A percentile compares a stretch with the other conserved stretches of the same genome.
Evolutionary conservation across 2,329 filamentous ascomycete species (phyloP).

Genomic region (Chalara sp.): DNA sequence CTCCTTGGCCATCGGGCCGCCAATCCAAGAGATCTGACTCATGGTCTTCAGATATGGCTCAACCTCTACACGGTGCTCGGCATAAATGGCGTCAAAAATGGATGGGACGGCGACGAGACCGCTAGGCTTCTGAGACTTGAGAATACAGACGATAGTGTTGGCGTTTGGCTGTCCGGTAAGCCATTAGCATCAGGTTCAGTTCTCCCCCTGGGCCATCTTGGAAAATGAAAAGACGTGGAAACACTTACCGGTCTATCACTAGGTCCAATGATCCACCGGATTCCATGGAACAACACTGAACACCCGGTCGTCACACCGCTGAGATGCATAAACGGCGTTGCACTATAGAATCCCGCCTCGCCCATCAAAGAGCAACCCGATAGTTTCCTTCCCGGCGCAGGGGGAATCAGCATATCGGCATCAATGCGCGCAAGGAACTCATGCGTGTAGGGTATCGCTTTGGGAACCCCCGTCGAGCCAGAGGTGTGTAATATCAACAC

Average conservation of each 20-base stretch:
- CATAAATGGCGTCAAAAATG: conserved; percentile 11
- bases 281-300: neutral
- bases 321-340: conserved; percentile 12
- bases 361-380: neutral
- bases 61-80: conserved; percentile 10
- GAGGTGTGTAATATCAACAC: conserved; percentile 26
- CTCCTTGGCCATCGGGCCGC: conserved; percentile 6
- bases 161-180: neutral
- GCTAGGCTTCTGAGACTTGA: conserved; percentile 16
- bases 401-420: conserved; percentile 4
- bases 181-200: too few species aligned
- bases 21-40: conserved; percentile 15
- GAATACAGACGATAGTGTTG: conserved; percentile 11
- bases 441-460: conserved; percentile 46
- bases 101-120: conserved; percentile 12
- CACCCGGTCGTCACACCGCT: conserved; percentile 7
- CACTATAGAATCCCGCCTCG: neutral
- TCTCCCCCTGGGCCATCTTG: too few species aligned
- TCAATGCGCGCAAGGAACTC: conserved; percentile 29
- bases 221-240: too few species aligned
- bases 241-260: neutral
- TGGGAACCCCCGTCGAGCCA: conserved; percentile 53
- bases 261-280: conserved; percentile 8
- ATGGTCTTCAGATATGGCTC: conserved; percentile 4
- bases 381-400: neutral